Base-by-base conservation (phyloP, 2,329 filamentous ascomycete genomes). In the Aspergillus sp. region DNA sequence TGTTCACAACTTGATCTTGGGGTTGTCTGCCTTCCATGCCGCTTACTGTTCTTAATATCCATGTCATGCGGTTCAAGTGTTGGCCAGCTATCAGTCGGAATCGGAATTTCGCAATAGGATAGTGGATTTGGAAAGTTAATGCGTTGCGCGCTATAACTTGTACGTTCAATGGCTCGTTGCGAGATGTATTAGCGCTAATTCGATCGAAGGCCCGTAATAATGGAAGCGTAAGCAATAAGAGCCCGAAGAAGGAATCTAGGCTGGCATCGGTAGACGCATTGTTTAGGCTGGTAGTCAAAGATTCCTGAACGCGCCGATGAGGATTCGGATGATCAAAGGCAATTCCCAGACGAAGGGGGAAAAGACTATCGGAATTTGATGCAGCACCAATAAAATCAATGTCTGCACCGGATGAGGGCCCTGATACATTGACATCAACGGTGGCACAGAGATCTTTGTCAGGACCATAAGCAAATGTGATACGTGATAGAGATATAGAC, bases 291-390 rank as follows among this genome's bases (percentile, higher is more conserved):
- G 62, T 57, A 2, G 63, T 61, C 8, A 71, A 55, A n/a, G 67
- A 53, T 42, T 65, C 63, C 50, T 63, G 64, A 42, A 71, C 67
- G 29, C 68, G 65, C 39, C 66, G 64, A 53, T 71, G 68, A 39
- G 67, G 67, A 43, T 64, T 71, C 27, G 57, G 52, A 30, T 48
- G 49, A 48, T 64, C 57, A 46, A 71, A 68, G 10, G 52, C 55
- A 36, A 71, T 62, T 26, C 57, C 57, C 38, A 70, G 49, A 7
- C 49, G 57, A 32, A 63, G 44, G 7, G 47, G 50, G 49, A 62
- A 66, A 30, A 66, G 48, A 3, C 56, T 52, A 41, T 57, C 53
- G 7, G 51, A 43, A 40, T 54, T 57, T 29, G 56, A 58, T 5
- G 54, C 39, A 29, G 59, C 44, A 36, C 54, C 52, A 6, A 49